Conservation (phyloP, 148 eudicot species). For the Cornus kousa region DNA sequence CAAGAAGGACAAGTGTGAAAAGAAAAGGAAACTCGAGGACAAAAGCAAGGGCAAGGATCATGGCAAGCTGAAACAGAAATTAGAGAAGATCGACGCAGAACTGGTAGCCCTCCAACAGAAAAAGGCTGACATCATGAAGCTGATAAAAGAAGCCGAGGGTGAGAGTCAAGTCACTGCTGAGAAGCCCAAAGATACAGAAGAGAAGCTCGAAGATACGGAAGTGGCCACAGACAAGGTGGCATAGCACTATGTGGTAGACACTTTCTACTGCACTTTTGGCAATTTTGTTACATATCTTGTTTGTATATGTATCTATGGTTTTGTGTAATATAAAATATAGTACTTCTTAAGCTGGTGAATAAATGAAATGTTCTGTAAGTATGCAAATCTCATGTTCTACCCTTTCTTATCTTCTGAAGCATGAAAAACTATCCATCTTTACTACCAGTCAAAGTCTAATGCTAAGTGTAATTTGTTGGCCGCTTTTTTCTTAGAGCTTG, state of each 20-base stretch:
- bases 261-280: neutral
- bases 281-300: neutral
- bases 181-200: conserved; percentile 28
- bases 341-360: neutral
- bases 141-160: conserved; percentile 54
- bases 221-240: neutral
- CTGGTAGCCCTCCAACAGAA: conserved; percentile 63
- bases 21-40: conserved; percentile 22
- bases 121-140: conserved; percentile 49
- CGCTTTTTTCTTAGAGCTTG: too few species aligned
- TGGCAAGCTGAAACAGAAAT: conserved; percentile 55
- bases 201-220: conserved; percentile 30
- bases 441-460: neutral
- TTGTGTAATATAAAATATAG: neutral
- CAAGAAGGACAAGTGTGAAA: conserved; percentile 19
- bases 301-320: neutral
- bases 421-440: too few species aligned
- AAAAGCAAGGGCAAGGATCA: conserved; percentile 41
- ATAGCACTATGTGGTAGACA: neutral
- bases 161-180: conserved; percentile 30
- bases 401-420: too few species aligned
- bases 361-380: neutral
- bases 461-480: too few species aligned
- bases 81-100: conserved; percentile 65
- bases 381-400: too few species aligned